Conservation (phyloP, 257 asterid genomes). For the Capsicum rhomboideum region DNA sequence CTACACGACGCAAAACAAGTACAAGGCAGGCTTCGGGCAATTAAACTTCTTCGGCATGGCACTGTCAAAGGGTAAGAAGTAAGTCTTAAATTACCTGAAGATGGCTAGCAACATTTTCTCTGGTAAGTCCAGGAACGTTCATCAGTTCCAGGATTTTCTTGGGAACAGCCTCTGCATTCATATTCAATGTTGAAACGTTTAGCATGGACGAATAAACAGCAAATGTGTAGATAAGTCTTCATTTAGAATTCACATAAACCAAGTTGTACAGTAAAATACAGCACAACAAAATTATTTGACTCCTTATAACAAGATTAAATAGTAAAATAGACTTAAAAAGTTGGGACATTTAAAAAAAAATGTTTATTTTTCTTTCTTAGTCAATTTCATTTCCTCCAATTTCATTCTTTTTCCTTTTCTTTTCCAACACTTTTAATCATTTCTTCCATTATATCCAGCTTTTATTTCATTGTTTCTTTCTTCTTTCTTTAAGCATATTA, state of each 20-base stretch:
- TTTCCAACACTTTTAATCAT: background rate
- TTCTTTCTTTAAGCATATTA: background rate
- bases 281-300: background rate
- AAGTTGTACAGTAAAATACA: background rate
- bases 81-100: conserved; percentile 56
- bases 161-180: conserved; percentile 85
- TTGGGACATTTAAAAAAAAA: background rate
- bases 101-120: conserved; percentile 98
- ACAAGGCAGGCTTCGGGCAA: background rate
- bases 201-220: background rate
- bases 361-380: background rate
- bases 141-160: conserved; percentile 86
- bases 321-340: background rate
- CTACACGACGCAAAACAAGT: background rate
- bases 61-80: background rate
- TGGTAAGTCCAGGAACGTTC: conserved; percentile 90
- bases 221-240: background rate
- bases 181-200: background rate
- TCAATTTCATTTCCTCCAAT: background rate
- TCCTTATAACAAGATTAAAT: background rate
- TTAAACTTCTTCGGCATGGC: background rate
- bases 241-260: background rate
- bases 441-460: background rate
- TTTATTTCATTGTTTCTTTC: background rate
- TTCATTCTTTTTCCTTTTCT: background rate